Evolutionary conservation across 2,329 filamentous ascomycete genomes (phyloP).

Genomic region (Pseudohalonectria lignicola): DNA sequence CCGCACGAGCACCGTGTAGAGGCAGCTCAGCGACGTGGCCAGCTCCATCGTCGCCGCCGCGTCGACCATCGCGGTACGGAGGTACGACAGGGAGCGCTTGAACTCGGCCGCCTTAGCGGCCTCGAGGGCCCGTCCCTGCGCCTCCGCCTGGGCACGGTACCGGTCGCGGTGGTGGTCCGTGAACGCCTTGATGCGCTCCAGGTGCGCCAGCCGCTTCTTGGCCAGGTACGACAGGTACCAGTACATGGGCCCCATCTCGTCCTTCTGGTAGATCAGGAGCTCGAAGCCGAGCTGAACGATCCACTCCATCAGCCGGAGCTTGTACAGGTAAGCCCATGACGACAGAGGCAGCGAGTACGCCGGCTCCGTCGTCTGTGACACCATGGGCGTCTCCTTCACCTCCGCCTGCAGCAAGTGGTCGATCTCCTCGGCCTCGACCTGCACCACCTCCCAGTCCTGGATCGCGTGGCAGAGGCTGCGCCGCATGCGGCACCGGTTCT

Average conservation of each 20-base stretch:
- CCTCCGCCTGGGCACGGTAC: slow-evolving; percentile 7
- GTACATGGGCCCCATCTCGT: slow-evolving; percentile 84
- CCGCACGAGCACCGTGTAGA: slow-evolving; percentile 58
- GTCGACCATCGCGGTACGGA: slow-evolving; percentile 52
- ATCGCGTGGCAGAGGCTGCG: slow-evolving; percentile 80
- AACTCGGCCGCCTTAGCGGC: slow-evolving; percentile 29
- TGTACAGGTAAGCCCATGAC: slow-evolving; percentile 84
- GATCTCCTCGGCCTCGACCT: slow-evolving; percentile 69
- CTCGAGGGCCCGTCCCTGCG: slow-evolving; percentile 12
- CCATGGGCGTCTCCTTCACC: slow-evolving; percentile 48
- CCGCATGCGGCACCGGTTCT: slow-evolving; percentile 84
- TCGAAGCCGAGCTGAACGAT: slow-evolving; percentile 91
- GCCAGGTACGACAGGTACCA: slow-evolving; percentile 73
- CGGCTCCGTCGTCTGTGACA: slow-evolving; percentile 34
- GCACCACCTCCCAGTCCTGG: slow-evolving; percentile 72
- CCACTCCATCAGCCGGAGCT: slow-evolving; percentile 78
- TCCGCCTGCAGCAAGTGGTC: slow-evolving; percentile 56
- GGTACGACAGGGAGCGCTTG: slow-evolving; percentile 37
- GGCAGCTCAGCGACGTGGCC: slow-evolving; percentile 40
- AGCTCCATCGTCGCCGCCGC: slow-evolving; percentile 51
- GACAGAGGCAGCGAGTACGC: slow-evolving; percentile 64
- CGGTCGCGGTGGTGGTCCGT: slow-evolving; percentile 22
- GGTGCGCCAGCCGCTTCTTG: slow-evolving; percentile 55
- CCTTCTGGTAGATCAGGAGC: slow-evolving; percentile 74
- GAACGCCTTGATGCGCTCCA: slow-evolving; percentile 63